Evolutionary conservation across 2,329 filamentous ascomycete species (phyloP).

Genomic region (Emericellopsis atlantica): DNA sequence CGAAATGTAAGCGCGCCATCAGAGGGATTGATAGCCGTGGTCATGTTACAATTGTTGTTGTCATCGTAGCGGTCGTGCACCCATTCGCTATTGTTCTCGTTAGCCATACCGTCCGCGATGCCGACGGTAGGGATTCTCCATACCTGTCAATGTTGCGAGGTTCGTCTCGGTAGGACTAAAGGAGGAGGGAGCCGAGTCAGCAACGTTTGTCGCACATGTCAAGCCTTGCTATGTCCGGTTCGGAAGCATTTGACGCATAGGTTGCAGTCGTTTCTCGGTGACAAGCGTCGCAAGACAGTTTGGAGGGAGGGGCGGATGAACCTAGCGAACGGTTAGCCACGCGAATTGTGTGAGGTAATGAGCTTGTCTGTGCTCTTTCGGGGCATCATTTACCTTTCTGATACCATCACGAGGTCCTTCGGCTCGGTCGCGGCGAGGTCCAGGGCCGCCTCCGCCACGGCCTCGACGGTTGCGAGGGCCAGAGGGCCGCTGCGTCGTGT

Average conservation of each 20-base stretch:
- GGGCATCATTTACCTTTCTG: constrained; percentile 57
- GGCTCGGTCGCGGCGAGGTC: constrained; percentile 21
- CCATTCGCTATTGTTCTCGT: constrained; percentile 55
- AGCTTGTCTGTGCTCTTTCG: not conserved
- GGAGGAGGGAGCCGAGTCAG: constrained; percentile 23
- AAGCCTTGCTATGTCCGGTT: constrained; percentile 14
- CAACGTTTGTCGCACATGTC: constrained; percentile 18
- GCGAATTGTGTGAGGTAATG: too few relatives aligned
- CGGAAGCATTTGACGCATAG: constrained; percentile 15
- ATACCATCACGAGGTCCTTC: constrained; percentile 67
- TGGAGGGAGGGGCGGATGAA: constrained; percentile 19
- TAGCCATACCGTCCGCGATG: too few relatives aligned
- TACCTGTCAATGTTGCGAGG: constrained; percentile 60
- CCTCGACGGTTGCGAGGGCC: constrained; percentile 16
- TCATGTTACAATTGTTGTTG: constrained; percentile 32
- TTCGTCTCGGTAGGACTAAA: constrained; percentile 50
- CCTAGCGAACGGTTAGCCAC: constrained; percentile 10
- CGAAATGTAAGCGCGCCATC: constrained; percentile 9
- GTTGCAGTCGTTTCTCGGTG: constrained; percentile 7
- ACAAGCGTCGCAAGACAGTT: constrained; percentile 1
- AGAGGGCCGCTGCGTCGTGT: not conserved
- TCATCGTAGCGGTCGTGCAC: constrained; percentile 86
- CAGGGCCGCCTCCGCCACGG: constrained; percentile 11
- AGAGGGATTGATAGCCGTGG: not conserved
- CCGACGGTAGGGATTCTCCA: not conserved